phyloP scores from a whole-genome alignment of 208 protist genomes.

The Crithidia brevicula region DNA sequence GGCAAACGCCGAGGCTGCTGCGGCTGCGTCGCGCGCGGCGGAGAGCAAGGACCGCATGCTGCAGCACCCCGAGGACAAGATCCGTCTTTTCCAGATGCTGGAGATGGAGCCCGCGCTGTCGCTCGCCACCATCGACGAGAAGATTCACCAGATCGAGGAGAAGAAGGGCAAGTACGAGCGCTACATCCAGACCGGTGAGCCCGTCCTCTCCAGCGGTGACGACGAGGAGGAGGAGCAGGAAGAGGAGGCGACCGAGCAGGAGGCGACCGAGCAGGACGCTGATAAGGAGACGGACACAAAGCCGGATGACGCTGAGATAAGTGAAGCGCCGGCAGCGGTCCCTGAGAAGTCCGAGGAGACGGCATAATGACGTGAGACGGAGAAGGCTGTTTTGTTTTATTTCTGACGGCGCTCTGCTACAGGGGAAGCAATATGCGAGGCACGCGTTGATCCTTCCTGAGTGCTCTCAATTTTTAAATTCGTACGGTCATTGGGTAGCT shows the following conservation, averaged over 20 bases:
- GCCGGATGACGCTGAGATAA: too few species aligned
- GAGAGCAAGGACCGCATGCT: slow-evolving; percentile 38
- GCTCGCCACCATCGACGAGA: slow-evolving; percentile 47
- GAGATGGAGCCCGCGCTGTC: slow-evolving; percentile 55
- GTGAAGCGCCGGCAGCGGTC: neutral
- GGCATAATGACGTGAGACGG: too few species aligned
- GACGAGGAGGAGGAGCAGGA: slow-evolving; percentile 47
- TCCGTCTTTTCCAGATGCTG: slow-evolving; percentile 62
- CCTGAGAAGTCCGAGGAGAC: neutral
- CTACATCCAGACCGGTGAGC: slow-evolving; percentile 45
- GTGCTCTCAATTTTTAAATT: too few species aligned
- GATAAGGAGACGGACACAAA: neutral
- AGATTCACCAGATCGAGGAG: slow-evolving; percentile 44
- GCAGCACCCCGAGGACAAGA: slow-evolving; percentile 76
- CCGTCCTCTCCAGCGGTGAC: slow-evolving; percentile 68
- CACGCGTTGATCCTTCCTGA: too few species aligned
- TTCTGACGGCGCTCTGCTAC: too few species aligned
- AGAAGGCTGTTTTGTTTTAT: too few species aligned
- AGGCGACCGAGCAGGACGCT: neutral
- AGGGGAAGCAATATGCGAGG: too few species aligned
- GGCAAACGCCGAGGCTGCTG: neutral
- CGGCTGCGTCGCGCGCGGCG: neutral
- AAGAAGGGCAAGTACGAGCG: slow-evolving; percentile 62
- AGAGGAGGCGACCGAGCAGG: slow-evolving; percentile 1
- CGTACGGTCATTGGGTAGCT: too few species aligned